Evolutionary conservation across 2,329 filamentous ascomycete species (phyloP).

Genomic region (Bisporella sp.): DNA sequence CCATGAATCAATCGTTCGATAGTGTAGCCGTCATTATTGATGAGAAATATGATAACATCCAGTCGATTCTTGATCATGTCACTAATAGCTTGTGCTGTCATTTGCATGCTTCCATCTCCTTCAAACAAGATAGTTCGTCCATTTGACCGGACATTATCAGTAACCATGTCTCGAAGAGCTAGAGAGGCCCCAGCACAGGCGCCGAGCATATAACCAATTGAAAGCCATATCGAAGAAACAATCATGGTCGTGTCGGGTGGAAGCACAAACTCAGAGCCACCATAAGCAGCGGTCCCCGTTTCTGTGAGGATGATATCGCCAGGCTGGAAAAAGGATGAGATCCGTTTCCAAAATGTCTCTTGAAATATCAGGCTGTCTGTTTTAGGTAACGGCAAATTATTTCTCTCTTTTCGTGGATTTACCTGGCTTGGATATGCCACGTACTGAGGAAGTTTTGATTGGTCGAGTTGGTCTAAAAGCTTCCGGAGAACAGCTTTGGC

Average conservation of each 20-base stretch:
- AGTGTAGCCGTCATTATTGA: neutral
- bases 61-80: conserved; percentile 71
- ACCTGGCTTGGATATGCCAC: too few relatives aligned
- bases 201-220: conserved; percentile 55
- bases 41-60: conserved; percentile 59
- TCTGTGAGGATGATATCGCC: conserved; percentile 76
- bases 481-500: too few relatives aligned
- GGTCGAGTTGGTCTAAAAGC: too few relatives aligned
- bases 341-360: too few relatives aligned
- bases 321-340: conserved; percentile 48
- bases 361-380: conserved; percentile 25
- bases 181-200: conserved; percentile 61
- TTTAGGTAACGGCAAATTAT: neutral
- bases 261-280: conserved; percentile 75
- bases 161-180: conserved; percentile 54
- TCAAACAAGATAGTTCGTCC: conserved; percentile 61
- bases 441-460: too few relatives aligned
- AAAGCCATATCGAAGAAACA: conserved; percentile 65
- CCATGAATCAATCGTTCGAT: neutral
- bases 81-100: conserved; percentile 74
- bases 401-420: too few relatives aligned
- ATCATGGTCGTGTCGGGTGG: conserved; percentile 65
- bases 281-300: conserved; percentile 80
- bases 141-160: conserved; percentile 21
- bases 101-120: conserved; percentile 61